Conservation (phyloP, 1,284 basidiomycete species). For the Puccinia sorghi region DNA sequence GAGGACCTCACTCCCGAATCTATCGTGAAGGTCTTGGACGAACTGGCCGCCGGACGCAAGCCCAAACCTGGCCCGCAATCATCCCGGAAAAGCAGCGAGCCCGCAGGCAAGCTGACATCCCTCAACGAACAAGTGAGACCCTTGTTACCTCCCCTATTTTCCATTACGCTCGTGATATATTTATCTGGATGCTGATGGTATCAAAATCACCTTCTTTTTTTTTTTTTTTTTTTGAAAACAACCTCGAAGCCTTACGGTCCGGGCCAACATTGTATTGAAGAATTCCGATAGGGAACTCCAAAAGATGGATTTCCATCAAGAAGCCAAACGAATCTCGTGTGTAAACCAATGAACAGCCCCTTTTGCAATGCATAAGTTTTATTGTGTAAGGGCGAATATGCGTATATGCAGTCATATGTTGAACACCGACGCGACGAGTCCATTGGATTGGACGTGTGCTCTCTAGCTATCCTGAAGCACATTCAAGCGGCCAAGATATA, state of each 20-base stretch:
- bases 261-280: slow-evolving; percentile 80
- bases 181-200: neutral
- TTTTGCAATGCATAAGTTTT: neutral
- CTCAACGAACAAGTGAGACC: slow-evolving; percentile 73
- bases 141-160: neutral
- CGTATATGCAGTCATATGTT: no score
- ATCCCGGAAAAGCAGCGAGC: slow-evolving; percentile 80
- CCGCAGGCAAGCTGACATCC: slow-evolving; percentile 81
- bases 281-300: slow-evolving; percentile 68
- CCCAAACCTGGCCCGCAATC: slow-evolving; percentile 91
- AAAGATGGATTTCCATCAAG: neutral
- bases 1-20: slow-evolving; percentile 94
- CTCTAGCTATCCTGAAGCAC: no score
- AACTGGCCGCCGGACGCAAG: slow-evolving; percentile 79
- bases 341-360: slow-evolving; percentile 2
- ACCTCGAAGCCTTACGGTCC: slow-evolving; percentile 80
- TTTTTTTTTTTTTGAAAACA: slow-evolving; percentile 7
- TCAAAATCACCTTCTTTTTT: neutral
- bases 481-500: no score
- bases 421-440: no score
- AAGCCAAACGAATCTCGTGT: neutral
- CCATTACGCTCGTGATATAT: no score
- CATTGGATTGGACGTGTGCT: no score
- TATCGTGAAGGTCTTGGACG: slow-evolving; percentile 82
- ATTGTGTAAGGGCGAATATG: neutral